Base-by-base conservation (phyloP, 1,284 basidiomycete species). In the Tilletia horrida region DNA sequence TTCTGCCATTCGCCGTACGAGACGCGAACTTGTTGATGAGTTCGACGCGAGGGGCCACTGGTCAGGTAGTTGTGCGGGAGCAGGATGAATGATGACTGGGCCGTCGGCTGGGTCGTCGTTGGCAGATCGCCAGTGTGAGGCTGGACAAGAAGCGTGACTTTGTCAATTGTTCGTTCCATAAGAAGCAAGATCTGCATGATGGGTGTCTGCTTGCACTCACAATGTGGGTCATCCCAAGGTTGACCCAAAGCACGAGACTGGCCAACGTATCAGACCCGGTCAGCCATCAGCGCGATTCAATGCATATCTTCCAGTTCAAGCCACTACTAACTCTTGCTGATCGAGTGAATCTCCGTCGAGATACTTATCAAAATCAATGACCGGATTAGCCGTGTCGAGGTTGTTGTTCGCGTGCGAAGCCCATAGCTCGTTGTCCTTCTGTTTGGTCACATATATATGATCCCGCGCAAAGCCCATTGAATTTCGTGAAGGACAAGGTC, bases 341-440 rank as follows among this genome's bases (percentile, higher is more conserved):
- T 73, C 73, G n/a, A 83, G 67, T 9, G 66, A 66, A 57, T 83
- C 82, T 44, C 76, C 76, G 65, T 83, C 71, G 64, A 83, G 74
- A 72, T 74, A 83, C 43, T 74, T 72, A 43, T 44, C 64, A 48
- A 83, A 83, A 66, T 81, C 72, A 64, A 80, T 63, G 42, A 76
- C 43, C 3, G 77, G 77, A 55, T 72, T 18, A 23, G 44, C 62
- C 0, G 74, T 63, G n/a, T 72, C 65, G 70, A 71, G 67, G 27
- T 63, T 66, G 68, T 74, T 76, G 25, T 7, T 35, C 0, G 69
- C 40, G 63, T 73, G 68, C 7, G 72, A 55, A 7, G 44, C 23
- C 3, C 13, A 13, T 14, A 27, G 23, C 64, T 77, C 76, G 6
- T 57, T 43, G 48, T 76, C 76, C 50, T 70, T 71, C 66, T 70